Evolutionary conservation across 108 stramenopile species (phyloP).

Genomic region (Bacterosira constricta): DNA sequence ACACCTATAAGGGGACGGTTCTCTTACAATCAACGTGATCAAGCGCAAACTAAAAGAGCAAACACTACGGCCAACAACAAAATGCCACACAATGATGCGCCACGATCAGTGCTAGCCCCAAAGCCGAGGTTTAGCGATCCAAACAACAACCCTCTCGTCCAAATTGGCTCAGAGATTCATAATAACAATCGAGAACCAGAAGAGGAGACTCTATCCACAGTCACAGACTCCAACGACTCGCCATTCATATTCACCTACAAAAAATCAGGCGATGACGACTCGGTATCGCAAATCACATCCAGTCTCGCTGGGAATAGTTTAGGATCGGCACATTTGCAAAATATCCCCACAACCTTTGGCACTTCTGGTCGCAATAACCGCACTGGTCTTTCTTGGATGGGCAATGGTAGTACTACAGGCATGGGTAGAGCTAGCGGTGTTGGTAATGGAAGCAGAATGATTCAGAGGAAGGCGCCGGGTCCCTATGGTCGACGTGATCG

Average conservation of each 20-base stretch:
- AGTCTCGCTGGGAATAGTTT: slow-evolving; percentile 37
- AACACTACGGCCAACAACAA: too few species aligned
- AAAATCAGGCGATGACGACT: slow-evolving; percentile 42
- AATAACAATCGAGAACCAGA: neutral
- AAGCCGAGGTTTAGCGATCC: too few species aligned
- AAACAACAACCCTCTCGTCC: neutral
- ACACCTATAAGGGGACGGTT: slow-evolving; percentile 3
- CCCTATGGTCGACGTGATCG: slow-evolving; percentile 31
- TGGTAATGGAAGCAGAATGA: slow-evolving; percentile 9
- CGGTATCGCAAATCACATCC: slow-evolving; percentile 52
- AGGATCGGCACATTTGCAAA: slow-evolving; percentile 19
- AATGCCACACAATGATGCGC: neutral
- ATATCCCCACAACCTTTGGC: slow-evolving; percentile 8
- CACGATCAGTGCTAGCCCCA: neutral
- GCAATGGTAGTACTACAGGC: neutral
- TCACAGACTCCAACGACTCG: slow-evolving; percentile 36
- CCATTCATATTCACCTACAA: slow-evolving; percentile 45
- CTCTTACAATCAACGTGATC: neutral
- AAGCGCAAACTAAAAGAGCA: neutral
- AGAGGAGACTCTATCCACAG: slow-evolving; percentile 32
- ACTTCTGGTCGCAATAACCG: neutral
- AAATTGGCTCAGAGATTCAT: neutral
- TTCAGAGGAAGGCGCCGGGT: slow-evolving; percentile 18
- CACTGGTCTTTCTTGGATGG: slow-evolving; percentile 25
- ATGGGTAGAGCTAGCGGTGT: neutral